Conservation (phyloP, 768 basidiomycete species). For the Kockovaella imperatae region DNA sequence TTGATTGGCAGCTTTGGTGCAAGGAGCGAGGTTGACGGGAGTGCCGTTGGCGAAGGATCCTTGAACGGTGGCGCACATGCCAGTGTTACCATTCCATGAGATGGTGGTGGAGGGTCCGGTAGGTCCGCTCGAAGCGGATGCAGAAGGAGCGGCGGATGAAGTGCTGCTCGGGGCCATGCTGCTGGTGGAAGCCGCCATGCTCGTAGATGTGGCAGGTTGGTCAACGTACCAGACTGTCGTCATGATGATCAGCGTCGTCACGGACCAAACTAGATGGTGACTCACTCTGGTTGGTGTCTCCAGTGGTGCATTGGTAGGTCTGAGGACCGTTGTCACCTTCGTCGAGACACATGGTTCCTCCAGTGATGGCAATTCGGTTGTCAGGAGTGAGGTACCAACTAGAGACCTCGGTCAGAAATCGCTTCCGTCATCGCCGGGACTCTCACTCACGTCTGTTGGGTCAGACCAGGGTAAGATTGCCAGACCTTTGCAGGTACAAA, state of each 20-base stretch:
- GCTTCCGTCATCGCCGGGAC: no score
- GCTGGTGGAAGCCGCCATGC: neutral
- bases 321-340: constrained; percentile 24
- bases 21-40: neutral
- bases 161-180: neutral
- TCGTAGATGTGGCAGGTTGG: neutral
- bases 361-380: constrained; percentile 37
- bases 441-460: neutral
- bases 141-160: neutral
- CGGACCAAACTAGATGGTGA: neutral
- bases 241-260: neutral
- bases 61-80: neutral
- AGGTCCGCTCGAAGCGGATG: neutral
- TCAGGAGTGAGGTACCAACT: constrained; percentile 32
- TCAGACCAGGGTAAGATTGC: neutral
- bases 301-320: constrained; percentile 34
- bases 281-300: constrained; percentile 35
- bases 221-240: constrained; percentile 8
- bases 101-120: neutral
- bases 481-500: neutral
- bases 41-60: neutral
- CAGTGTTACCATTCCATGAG: neutral
- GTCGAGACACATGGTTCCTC: constrained; percentile 38
- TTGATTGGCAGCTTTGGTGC: neutral
- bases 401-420: no score